phyloP scores from a whole-genome alignment of 192 early-diverging fungal species.

The Mortierella alpina region DNA sequence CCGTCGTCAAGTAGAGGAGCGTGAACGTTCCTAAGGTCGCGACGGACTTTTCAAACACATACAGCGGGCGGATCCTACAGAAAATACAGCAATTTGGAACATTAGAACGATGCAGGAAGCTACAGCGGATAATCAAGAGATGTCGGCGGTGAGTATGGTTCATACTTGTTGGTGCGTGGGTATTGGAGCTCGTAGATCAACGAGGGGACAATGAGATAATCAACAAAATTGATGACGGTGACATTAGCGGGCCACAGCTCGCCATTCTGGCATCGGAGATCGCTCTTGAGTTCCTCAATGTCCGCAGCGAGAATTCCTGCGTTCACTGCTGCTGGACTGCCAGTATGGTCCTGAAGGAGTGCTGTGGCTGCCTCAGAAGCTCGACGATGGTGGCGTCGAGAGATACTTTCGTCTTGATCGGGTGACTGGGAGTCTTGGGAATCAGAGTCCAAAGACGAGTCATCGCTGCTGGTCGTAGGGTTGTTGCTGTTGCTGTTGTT shows the following conservation, averaged over 20 bases:
- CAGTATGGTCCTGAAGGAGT: conserved; percentile 11
- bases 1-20: conserved; percentile 86
- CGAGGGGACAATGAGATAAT: conserved; percentile 89
- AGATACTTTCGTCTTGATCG: conserved; percentile 14
- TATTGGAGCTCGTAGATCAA: conserved; percentile 96
- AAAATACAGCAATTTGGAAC: neutral
- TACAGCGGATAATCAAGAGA: neutral
- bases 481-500: neutral
- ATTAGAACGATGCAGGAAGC: too few species aligned
- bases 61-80: conserved; percentile 81
- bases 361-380: conserved; percentile 16
- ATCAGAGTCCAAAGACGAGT: neutral
- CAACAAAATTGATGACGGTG: conserved; percentile 83
- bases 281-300: conserved; percentile 65
- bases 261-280: conserved; percentile 60
- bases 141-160: neutral
- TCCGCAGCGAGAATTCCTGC: conserved; percentile 35
- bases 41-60: conserved; percentile 86
- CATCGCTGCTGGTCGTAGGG: conserved; percentile 2
- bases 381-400: conserved; percentile 15
- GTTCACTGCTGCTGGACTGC: neutral
- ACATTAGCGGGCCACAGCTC: conserved; percentile 78
- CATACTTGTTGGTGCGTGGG: conserved; percentile 83
- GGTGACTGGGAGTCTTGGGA: neutral
- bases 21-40: conserved; percentile 84